Evolutionary conservation across 106 monocot species (phyloP), one percentile per base, ranked within the genome.

Genomic region (Dendrobium catenatum): DNA sequence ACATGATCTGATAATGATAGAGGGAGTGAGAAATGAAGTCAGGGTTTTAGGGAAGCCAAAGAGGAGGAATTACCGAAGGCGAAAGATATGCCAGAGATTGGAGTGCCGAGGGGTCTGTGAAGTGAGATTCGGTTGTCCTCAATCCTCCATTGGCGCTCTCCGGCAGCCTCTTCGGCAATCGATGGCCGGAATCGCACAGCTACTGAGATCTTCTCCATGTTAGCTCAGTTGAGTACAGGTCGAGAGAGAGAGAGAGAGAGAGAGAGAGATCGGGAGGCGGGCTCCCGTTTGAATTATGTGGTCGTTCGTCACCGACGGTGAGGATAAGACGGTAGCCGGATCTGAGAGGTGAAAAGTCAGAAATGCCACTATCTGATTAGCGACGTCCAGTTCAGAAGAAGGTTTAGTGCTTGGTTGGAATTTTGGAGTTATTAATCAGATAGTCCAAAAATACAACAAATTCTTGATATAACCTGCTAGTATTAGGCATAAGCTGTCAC

Each of bases 131-230:
- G 83, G 75, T 92, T 87, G 83, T 91, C 92, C 42, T 88, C 89
- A 70, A 98, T 76, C 82, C 72, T 78, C 97, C 97, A 98, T 42
- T 83, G 56, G 9, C 94, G 84, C 2, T 84, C 86, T 6, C 56
- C 80, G 58, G 80, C 5, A 42, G 79, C n/a, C 15, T 72, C 80
- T 9, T 51, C 47, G 58, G 79, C 68, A 48, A 37, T 74, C n/a
- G 85, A 82, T 5, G 94, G 98, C 4, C 98, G 98, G 88, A 94
- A 86, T 18, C 98, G 92, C 42, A 99, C 83, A 68, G 89, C 98
- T 16, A 99, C 95, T 24, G 93, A 89, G 85, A 99, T 99, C 74
- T 91, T 99, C 87, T 99, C 98, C 98, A 93, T 99, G 41, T 13
- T 13, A 17, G 13, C 70, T 6, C 74, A 43, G 51, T 51, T 51